phyloP scores from a whole-genome alignment of 2,329 filamentous ascomycete genomes.

The Trichoderma citrinoviride region DNA sequence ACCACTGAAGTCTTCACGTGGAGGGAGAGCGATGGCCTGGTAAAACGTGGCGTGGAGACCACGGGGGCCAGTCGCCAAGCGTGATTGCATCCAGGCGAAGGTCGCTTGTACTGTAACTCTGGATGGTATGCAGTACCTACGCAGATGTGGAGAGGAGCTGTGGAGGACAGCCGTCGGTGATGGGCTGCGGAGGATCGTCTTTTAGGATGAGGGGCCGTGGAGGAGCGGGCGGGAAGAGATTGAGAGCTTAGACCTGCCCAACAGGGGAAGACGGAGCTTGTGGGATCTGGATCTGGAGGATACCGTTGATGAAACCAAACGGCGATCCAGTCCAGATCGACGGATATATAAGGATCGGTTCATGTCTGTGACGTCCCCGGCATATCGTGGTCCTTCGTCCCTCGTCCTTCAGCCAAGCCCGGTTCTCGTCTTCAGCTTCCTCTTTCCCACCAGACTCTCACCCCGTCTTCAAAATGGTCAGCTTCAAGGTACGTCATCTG shows the following conservation, averaged over 20 bases:
- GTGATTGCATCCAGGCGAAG: slow-evolving; percentile 2
- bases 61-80: slow-evolving; percentile 11
- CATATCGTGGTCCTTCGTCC: not conserved
- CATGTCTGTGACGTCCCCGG: not conserved
- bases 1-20: slow-evolving; percentile 20
- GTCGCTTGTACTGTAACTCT: not conserved
- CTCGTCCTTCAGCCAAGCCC: not conserved
- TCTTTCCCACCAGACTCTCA: not conserved
- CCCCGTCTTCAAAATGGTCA: slow-evolving; percentile 10
- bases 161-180: not conserved
- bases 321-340: not conserved
- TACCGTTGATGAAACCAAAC: not conserved
- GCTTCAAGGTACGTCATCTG: slow-evolving; percentile 10
- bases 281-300: not conserved
- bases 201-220: not conserved
- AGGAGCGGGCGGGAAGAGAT: not conserved
- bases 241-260: slow-evolving; percentile 12
- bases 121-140: too few species aligned
- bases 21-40: not conserved
- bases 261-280: slow-evolving; percentile 1
- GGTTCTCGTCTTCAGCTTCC: not conserved
- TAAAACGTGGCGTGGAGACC: not conserved
- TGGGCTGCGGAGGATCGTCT: not conserved
- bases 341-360: not conserved
- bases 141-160: not conserved